Base-by-base conservation (phyloP, 1,139 yeast genomes). In the Magnusiomyces tetraspermus region DNA sequence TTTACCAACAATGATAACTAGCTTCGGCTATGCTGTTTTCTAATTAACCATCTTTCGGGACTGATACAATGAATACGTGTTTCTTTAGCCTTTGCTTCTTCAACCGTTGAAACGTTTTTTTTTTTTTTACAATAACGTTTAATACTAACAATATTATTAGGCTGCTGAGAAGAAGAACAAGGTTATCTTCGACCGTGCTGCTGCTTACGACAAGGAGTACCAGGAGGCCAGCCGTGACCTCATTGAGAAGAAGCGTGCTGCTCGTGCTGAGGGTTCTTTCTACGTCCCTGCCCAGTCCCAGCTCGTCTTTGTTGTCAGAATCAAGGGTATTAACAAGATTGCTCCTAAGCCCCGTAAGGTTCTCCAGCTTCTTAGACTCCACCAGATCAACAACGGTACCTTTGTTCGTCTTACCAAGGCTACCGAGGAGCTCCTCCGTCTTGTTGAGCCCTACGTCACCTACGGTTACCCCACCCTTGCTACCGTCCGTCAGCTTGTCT, bases 261-360 rank as follows among this genome's bases (percentile, higher is more conserved):
- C 97, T 69, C 89, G 87, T 80, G 95, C 95, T 73, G 78, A 83
- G 71, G 96, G 96, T 76, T 62, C 63, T 56, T 51, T 58, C 51
- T 92, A 84, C 81, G 97, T 92, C 70, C 95, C 87, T 71, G 96
- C 96, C 74, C 95, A 92, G 82, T 82, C 87, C 71, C 90, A 89
- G 79, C 85, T 92, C 72, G 96, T 88, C 67, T 90, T 92, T 76
- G 95, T 92, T 72, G 82, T 92, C 76, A 92, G 98, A 85, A 92
- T 92, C 83, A 92, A 92, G 92, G 98, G 98, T 92, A 88, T 92
- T 76, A 88, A 82, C 90, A 92, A 92, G 86, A 89, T 92, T 70
- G 89, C 98, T 71, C 98, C 98, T 72, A 92, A 92, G 87, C 97
- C 97, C 81, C 88, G 97, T 85, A 92, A 92, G 89, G 96, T 92